Base-by-base conservation (phyloP, 257 asterid species). In the Nemophila menziesii region DNA sequence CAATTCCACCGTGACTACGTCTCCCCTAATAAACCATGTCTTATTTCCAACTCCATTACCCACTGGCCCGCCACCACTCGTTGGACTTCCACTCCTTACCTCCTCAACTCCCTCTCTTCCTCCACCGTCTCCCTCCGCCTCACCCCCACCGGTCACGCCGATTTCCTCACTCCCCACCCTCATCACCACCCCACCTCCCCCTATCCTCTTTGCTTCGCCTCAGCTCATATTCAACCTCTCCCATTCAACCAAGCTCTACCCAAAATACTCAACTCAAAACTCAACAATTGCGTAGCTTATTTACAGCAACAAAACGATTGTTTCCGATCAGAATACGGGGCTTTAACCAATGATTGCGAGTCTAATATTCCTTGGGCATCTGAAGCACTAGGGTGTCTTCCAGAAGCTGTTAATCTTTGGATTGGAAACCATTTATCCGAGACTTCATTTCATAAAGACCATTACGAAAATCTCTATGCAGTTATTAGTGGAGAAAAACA, bases 331-430 rank as follows among this genome's bases (percentile, higher is more conserved):
- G 97, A 87, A 74, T 87, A 71, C 21, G 75, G 64, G n/a, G 62
- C 59, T 4, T 48, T 87, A 57, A 56, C 69, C 34, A 48, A 40
- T 20, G 97, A 83, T 49, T 66, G 86, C 34, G 95, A 78, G 43
- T 67, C 49, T 39, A 67, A 87, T 33, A 56, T 80, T 27, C 60
- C 62, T 12, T 87, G 93, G 92, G 95, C 93, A 22, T 69, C 70
- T 0, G 90, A 69, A 65, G 97, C 93, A 20, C 58, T 87, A 3
- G 97, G 92, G 13, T 71, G 73, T 52, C 48, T 36, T 55, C 95
- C 97, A 33, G 97, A 89, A 44, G 95, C 97, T 4, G 90, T 89
- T 61, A 89, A 89, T 68, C 56, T 89, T 61, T 89, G 95, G 97
- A 43, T 89, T 11, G 97, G 97, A 24, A 78, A 71, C 33, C 56